Evolutionary conservation across 169 alveolate species (phyloP), one percentile per base, ranked within the genome.

Genomic region (Eimeria sp.): DNA sequence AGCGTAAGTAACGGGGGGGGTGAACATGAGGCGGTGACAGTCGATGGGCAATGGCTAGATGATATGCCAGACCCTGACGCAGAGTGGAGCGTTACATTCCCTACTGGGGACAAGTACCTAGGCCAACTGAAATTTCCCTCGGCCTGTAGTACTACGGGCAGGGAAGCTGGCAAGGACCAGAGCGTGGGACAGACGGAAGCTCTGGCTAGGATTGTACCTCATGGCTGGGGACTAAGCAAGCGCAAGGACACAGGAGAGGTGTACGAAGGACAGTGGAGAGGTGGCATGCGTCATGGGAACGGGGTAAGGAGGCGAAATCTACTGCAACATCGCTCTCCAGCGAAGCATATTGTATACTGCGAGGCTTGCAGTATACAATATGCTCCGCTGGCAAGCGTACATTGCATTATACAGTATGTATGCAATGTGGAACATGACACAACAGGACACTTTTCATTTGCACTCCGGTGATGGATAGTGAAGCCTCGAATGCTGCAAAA

Each of bases 181-280:
- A 20, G 47, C 27, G 84, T 43, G 30, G 95, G 20, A 20, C 87
- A 27, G 63, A 58, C 27, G 61, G 80, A 27, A 30, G 45, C 18
- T 7, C 72, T 14, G 51, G 47, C 54, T 18, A 51, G 34, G 40
- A 65, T 95, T 22, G 65, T 86, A n/a, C 97, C 97, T 11, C 97
- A 95, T 40, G 97, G 97, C 1, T 45, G 78, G 58, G 97, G 97
- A 4, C 83, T 95, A 14, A 57, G 93, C 61, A 95, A 90, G 63
- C 92, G 67, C 49, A 89, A 72, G 72, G 95, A 65, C 27, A 57
- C 93, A 4, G 95, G 95, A 30, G 97, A 95, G 58, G 87, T 88
- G 72, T 95, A 95, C 95, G 95, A 95, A 67, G 97, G 97, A 20
- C 94, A 95, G 70, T 95, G 97, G 97, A 78, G 49, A 43, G 20